Evolutionary conservation across 257 asterid species (phyloP).

Genomic region (Solanum piurae): DNA sequence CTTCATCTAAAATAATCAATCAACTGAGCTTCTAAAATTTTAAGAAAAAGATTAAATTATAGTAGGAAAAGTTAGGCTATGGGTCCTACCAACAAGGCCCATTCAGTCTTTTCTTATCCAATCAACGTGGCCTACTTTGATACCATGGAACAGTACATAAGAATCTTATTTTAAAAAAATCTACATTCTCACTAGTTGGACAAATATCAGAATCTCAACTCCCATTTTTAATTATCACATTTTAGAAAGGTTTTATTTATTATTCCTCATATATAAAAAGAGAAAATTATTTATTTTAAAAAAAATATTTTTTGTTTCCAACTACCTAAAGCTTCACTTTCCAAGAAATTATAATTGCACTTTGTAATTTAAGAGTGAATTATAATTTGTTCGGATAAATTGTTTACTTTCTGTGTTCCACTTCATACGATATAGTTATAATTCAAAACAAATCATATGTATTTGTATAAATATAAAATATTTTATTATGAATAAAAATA

Average conservation of each 20-base stretch:
- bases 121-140: neutral
- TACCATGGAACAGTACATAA: neutral
- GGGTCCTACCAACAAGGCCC: neutral
- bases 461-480: too few species aligned
- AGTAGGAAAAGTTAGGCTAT: neutral
- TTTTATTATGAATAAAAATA: too few species aligned
- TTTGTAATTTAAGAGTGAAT: too few species aligned
- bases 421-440: too few species aligned
- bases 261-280: neutral
- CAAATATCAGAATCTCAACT: neutral
- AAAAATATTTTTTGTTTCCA: neutral
- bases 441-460: too few species aligned
- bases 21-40: too few species aligned
- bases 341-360: too few species aligned
- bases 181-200: neutral
- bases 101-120: neutral
- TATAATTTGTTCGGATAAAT: too few species aligned
- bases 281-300: neutral
- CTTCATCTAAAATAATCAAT: too few species aligned
- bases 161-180: neutral
- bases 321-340: neutral
- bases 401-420: too few species aligned
- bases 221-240: neutral
- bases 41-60: too few species aligned
- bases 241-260: neutral